Percentiles rank a stretch among this genome's conserved stretches.
Evolutionary conservation across 768 basidiomycete species (phyloP).

Genomic region (Termitomyces eurrhizus): DNA sequence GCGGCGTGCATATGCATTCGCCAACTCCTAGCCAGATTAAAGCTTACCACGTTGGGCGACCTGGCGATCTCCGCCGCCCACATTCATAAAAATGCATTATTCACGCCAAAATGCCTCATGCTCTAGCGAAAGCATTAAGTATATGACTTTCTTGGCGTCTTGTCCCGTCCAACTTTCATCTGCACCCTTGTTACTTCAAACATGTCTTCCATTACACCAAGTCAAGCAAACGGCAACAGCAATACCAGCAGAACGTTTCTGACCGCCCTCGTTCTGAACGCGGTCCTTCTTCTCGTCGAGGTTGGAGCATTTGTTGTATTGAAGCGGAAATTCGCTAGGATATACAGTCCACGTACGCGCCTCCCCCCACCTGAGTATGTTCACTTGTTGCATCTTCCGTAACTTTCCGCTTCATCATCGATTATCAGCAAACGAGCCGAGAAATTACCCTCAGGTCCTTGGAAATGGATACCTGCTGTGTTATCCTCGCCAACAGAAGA

Average conservation of each 20-base stretch:
- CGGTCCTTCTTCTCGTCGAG: slow-evolving; percentile 39
- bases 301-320: slow-evolving; percentile 54
- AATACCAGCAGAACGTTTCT: slow-evolving; percentile 49
- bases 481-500: background rate
- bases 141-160: background rate
- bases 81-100: background rate
- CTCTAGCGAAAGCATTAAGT: background rate
- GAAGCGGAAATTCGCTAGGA: slow-evolving; percentile 50
- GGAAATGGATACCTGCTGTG: slow-evolving; percentile 2
- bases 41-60: background rate
- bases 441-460: slow-evolving; percentile 1
- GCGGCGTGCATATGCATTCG: background rate
- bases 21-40: background rate
- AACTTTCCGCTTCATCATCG: background rate
- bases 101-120: background rate
- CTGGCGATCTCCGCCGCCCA: background rate
- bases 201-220: slow-evolving; percentile 27
- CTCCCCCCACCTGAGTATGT: slow-evolving; percentile 54
- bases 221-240: slow-evolving; percentile 25
- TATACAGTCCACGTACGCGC: slow-evolving; percentile 61
- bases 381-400: background rate
- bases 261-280: slow-evolving; percentile 58
- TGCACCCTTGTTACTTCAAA: background rate
- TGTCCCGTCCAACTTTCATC: too few species aligned
- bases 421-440: background rate